These are phyloP conservation scores for Begonia peltatifolia DNA, from an alignment of 306 rosid genomes.

Conservation along the genomic window DNA sequence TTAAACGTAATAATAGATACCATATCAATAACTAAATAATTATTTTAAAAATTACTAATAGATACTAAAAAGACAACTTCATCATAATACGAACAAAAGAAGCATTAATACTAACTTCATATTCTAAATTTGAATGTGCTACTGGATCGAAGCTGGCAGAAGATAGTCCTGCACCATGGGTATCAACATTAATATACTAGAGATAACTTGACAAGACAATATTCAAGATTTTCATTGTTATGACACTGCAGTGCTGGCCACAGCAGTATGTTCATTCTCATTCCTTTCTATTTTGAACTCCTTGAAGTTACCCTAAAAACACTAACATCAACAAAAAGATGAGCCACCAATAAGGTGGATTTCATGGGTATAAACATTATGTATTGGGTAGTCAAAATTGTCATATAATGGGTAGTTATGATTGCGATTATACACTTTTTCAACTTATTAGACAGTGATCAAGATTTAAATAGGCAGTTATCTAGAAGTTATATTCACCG, in stretches of 20 bases:
- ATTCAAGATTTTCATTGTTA: conserved; percentile 11
- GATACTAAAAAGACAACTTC: no score
- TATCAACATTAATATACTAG: conserved; percentile 11
- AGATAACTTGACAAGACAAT: conserved; percentile 2
- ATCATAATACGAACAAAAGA: no score
- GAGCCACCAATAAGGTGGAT: no score
- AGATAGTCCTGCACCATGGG: conserved; percentile 68
- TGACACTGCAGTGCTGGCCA: conserved; percentile 85
- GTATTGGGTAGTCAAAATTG: no score
- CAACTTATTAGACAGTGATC: no score
- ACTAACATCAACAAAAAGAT: no score
- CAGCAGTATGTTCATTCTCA: conserved; percentile 65
- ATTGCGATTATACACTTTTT: no score
- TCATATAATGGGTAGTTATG: no score
- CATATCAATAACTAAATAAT: background rate
- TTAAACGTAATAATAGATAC: no score
- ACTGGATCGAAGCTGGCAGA: conserved; percentile 74
- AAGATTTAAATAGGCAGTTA: no score
- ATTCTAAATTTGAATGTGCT: conserved; percentile 57
- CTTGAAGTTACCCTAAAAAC: conserved; percentile 39
- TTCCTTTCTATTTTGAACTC: conserved; percentile 77
- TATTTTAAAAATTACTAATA: background rate
- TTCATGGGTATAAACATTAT: no score
- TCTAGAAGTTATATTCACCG: no score
- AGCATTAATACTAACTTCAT: conserved; percentile 32